These are phyloP conservation scores for Elongisporangium prolatum DNA, from an alignment of 352 stramenopile genomes.

Conservation along the genomic window DNA sequence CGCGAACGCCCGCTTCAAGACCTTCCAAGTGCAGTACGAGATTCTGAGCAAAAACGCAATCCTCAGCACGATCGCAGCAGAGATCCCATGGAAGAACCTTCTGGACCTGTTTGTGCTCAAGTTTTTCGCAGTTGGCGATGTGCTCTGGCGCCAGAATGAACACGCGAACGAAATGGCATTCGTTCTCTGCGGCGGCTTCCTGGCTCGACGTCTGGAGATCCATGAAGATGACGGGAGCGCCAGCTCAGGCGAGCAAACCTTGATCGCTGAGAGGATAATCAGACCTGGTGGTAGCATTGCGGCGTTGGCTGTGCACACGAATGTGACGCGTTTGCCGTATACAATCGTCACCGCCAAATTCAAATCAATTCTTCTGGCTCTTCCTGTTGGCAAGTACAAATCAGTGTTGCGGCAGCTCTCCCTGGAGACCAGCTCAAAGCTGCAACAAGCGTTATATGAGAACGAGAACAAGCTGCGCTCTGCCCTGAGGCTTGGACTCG, in stretches of 20 bases:
- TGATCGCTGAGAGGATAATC: constrained; percentile 39
- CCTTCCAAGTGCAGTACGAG: constrained; percentile 51
- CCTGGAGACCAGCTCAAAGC: constrained; percentile 11
- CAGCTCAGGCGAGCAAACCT: constrained; percentile 3
- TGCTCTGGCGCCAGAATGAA: constrained; percentile 31
- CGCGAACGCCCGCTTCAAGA: constrained; percentile 44
- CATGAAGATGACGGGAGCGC: constrained; percentile 2
- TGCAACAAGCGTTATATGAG: constrained; percentile 34
- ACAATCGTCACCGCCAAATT: constrained; percentile 35
- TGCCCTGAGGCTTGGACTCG: constrained; percentile 13
- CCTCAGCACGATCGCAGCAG: constrained; percentile 30
- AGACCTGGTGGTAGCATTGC: constrained; percentile 32
- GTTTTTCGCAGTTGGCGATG: constrained; percentile 42
- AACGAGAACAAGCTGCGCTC: constrained; percentile 30
- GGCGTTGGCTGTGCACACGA: constrained; percentile 28
- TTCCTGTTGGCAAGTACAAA: constrained; percentile 44
- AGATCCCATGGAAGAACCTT: constrained; percentile 60
- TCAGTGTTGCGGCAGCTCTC: constrained; percentile 46
- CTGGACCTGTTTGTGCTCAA: constrained; percentile 51
- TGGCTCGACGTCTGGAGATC: constrained; percentile 22
- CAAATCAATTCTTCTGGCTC: constrained; percentile 51
- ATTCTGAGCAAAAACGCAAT: constrained; percentile 42
- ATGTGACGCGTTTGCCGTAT: constrained; percentile 21
- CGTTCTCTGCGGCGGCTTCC: constrained; percentile 47
- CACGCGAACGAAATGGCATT: constrained; percentile 41